These are phyloP conservation scores for Fusarium illudens DNA, from an alignment of 2,329 filamentous ascomycete species.

Conservation along the genomic window DNA sequence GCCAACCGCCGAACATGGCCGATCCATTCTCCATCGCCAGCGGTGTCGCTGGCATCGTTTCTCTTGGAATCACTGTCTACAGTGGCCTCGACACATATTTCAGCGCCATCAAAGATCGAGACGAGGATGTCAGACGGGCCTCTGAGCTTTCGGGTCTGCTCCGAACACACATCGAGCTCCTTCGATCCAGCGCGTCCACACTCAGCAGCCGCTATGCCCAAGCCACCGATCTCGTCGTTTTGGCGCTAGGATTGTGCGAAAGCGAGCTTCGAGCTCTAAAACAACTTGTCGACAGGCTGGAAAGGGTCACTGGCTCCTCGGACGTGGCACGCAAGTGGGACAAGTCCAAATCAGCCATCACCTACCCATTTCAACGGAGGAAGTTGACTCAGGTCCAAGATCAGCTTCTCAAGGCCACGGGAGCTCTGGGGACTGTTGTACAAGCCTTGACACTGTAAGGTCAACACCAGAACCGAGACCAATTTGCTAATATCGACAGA, in stretches of 20 bases:
- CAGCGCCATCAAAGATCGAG: neutral
- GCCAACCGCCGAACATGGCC: neutral
- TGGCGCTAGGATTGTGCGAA: neutral
- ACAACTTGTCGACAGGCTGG: rapidly evolving
- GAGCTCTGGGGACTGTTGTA: neutral
- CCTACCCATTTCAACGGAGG: neutral
- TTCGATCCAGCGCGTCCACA: neutral
- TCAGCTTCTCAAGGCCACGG: neutral
- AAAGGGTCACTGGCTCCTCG: neutral
- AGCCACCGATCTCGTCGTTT: neutral
- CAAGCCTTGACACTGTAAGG: neutral
- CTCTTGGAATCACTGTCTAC: neutral
- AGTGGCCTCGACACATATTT: neutral
- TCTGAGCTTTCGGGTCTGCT: neutral
- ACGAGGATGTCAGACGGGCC: neutral
- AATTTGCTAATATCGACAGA: neutral
- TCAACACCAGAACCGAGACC: neutral
- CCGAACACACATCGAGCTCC: neutral
- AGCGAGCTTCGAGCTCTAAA: neutral
- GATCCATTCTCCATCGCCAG: neutral
- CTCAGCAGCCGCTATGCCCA: neutral
- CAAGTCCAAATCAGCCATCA: neutral
- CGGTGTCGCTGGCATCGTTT: constrained; percentile 10
- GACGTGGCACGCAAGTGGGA: neutral
- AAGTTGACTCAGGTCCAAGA: neutral